Evolutionary conservation across 2,329 filamentous ascomycete genomes (phyloP).

Genomic region (Aspergillus versicolor): DNA sequence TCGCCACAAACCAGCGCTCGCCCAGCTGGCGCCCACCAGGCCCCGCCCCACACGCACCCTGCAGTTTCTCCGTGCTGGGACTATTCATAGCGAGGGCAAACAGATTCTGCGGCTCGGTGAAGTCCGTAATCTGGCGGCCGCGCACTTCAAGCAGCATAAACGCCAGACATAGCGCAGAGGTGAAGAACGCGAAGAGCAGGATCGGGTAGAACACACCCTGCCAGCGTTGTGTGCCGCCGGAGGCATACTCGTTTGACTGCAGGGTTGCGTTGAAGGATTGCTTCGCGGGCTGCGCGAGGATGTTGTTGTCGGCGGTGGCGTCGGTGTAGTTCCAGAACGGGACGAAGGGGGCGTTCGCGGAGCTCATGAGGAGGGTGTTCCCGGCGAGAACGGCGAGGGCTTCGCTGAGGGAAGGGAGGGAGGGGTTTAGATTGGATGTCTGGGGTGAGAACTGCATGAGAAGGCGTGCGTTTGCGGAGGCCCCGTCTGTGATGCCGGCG

Average conservation of each 20-base stretch:
- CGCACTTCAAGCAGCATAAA: conserved; percentile 60
- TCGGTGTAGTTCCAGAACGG: conserved; percentile 54
- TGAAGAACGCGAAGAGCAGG: conserved; percentile 63
- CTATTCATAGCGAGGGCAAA: conserved; percentile 71
- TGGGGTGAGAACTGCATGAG: conserved; percentile 56
- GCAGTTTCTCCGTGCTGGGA: conserved; percentile 52
- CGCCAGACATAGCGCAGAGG: conserved; percentile 64
- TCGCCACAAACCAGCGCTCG: conserved; percentile 45
- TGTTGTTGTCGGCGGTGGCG: conserved; percentile 19
- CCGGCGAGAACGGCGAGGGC: conserved; percentile 69
- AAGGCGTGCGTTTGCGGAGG: conserved; percentile 60
- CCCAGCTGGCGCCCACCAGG: conserved; percentile 52
- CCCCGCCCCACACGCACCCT: conserved; percentile 57
- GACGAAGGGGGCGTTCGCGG: conserved; percentile 60
- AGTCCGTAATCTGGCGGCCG: conserved; percentile 69
- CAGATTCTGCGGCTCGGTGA: conserved; percentile 73
- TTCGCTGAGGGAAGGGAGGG: conserved; percentile 69
- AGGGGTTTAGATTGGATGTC: conserved; percentile 43
- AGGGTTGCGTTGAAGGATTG: conserved; percentile 65
- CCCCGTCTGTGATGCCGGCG: conserved; percentile 54
- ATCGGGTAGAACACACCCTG: conserved; percentile 68
- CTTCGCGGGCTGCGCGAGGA: conserved; percentile 48
- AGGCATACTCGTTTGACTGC: conserved; percentile 67
- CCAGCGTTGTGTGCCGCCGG: conserved; percentile 60
- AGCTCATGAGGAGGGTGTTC: conserved; percentile 63